Percentiles rank a stretch among this genome's conserved stretches.
phyloP scores from a whole-genome alignment of 1,139 yeast species.

The Geotrichum cucujoidarum region DNA sequence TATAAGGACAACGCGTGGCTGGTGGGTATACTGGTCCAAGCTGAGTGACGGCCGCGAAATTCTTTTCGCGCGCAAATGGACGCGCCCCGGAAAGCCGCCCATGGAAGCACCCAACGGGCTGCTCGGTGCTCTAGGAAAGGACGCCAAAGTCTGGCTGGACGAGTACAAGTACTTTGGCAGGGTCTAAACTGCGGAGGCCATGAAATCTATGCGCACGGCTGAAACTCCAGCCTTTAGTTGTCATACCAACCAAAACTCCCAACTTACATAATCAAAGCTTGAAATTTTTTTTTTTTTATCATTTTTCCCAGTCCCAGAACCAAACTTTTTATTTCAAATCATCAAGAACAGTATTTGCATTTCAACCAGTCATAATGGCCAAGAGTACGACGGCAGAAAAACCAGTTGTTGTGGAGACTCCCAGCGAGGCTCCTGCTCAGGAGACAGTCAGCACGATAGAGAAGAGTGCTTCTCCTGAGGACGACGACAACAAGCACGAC shows the following conservation, averaged over 20 bases:
- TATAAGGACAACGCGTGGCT: conserved; percentile 29
- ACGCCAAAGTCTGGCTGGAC: conserved; percentile 33
- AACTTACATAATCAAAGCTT: background rate
- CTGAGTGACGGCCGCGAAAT: conserved; percentile 28
- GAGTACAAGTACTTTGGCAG: conserved; percentile 29
- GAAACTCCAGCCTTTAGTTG: background rate
- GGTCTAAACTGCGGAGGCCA: conserved; percentile 21
- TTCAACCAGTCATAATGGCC: no score
- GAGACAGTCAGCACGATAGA: no score
- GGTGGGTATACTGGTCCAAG: conserved; percentile 35
- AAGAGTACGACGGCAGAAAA: background rate
- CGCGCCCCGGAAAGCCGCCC: conserved; percentile 23
- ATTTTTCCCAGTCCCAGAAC: no score
- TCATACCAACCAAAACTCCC: conserved; percentile 1
- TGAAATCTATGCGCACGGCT: background rate
- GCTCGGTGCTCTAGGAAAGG: conserved; percentile 31
- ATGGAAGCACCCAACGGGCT: conserved; percentile 24
- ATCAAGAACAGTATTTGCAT: no score
- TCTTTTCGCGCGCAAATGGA: conserved; percentile 31
- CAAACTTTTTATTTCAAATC: no score
- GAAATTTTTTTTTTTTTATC: conserved; percentile 1
- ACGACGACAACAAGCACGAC: background rate
- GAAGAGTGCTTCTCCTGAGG: no score
- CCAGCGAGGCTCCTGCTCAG: background rate
- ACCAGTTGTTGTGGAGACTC: background rate